Percentiles rank a stretch among this genome's conserved stretches.
phyloP scores from a whole-genome alignment of 345 rosid genomes.

The Gossypioides kirkii region DNA sequence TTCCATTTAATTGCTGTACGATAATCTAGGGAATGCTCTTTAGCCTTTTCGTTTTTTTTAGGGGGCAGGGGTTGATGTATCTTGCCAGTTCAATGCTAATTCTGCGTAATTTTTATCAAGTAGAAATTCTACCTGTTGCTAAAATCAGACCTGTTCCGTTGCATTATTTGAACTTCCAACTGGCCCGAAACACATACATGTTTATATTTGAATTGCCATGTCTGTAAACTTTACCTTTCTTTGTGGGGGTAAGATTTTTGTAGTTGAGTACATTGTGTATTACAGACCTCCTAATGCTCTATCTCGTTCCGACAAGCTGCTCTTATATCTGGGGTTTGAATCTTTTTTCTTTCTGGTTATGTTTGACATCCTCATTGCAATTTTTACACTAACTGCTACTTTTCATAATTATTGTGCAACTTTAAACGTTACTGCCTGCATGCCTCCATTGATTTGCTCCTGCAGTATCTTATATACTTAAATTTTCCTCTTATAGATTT shows the following conservation, averaged over 20 bases:
- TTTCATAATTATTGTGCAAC: not conserved
- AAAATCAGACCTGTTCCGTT: not conserved
- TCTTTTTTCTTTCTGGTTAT: not conserved
- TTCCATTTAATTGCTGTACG: not conserved
- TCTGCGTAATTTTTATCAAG: not conserved
- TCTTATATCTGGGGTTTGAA: not conserved
- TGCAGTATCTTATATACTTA: not conserved
- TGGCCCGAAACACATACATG: too few relatives aligned
- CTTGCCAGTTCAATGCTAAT: not conserved
- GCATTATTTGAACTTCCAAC: not conserved
- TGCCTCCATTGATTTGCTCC: not conserved
- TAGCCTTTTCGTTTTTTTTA: not conserved
- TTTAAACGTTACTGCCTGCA: not conserved
- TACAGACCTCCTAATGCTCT: not conserved
- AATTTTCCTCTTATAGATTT: constrained; percentile 33
- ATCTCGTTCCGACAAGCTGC: not conserved
- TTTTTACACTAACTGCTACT: not conserved
- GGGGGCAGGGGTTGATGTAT: not conserved
- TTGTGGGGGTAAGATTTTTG: not conserved
- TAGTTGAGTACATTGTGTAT: not conserved
- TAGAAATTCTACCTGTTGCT: not conserved
- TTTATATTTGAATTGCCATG: not conserved
- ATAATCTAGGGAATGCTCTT: not conserved
- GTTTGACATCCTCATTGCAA: not conserved
- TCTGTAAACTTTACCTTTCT: not conserved